Percentiles rank a stretch among this genome's conserved stretches.
These are phyloP conservation scores for Pythium coloratum DNA, from an alignment of 352 stramenopile species.

Conservation along the genomic window DNA sequence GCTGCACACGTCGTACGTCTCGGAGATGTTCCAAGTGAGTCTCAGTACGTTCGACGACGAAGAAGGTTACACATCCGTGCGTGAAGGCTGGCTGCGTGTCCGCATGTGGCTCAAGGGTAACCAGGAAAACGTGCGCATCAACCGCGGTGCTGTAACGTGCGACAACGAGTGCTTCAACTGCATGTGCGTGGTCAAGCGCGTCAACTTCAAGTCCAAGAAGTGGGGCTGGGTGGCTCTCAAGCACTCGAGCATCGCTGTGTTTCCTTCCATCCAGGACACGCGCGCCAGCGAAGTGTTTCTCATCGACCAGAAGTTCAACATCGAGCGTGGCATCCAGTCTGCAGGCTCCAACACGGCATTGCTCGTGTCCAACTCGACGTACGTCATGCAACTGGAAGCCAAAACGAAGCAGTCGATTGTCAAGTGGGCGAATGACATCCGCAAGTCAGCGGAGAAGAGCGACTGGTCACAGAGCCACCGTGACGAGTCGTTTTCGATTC, in stretches of 20 bases:
- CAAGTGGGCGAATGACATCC: conserved; percentile 88
- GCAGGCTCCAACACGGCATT: conserved; percentile 78
- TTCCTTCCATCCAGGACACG: conserved; percentile 73
- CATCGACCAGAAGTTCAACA: conserved; percentile 82
- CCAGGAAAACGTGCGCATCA: conserved; percentile 84
- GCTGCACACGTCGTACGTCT: conserved; percentile 67
- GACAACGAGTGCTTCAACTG: conserved; percentile 90
- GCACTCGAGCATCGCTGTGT: conserved; percentile 78
- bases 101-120: conserved; percentile 86
- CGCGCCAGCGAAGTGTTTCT: conserved; percentile 68
- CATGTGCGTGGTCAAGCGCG: conserved; percentile 86
- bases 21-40: conserved; percentile 82
- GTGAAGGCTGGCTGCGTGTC: conserved; percentile 83
- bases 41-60: conserved; percentile 85
- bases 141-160: conserved; percentile 68
- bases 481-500: conserved; percentile 79
- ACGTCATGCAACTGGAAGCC: conserved; percentile 82
- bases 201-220: conserved; percentile 82
- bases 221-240: conserved; percentile 84
- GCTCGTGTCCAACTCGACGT: conserved; percentile 80
- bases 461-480: conserved; percentile 79
- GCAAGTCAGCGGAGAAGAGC: conserved; percentile 60
- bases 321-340: conserved; percentile 76
- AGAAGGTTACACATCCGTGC: conserved; percentile 73
- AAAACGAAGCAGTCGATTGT: conserved; percentile 76